Evolutionary conservation across 192 early-diverging fungal genomes (phyloP), one percentile per base, ranked within the genome.

Genomic region (Pilaira anomala): DNA sequence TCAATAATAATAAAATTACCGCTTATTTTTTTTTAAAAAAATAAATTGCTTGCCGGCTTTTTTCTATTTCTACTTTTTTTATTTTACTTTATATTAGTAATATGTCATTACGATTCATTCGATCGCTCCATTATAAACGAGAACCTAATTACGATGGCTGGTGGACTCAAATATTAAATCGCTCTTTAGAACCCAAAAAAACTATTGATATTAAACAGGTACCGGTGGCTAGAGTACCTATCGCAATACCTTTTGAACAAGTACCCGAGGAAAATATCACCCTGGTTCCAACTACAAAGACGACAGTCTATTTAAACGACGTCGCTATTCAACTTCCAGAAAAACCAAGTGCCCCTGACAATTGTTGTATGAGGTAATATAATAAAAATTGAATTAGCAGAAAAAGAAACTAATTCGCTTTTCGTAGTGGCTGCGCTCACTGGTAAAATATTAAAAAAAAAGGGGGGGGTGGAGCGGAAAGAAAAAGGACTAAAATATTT

Each of bases 371-470:
- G 62, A 41, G 62, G 62, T 54, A 63, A 30, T 33, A 44, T 13
- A 48, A 28, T 11, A 29, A 41, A 29, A 21, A n/a, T 16, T 6
- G 16, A 14, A 13, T 7, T 6, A 16, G 44, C 44, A 18, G 12
- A 46, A 4, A 13, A 14, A 46, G 16, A 2, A 13, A 16, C 13
- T 52, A 25, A 28, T 11, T 52, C 13, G 7, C 28, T 29, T 18
- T 53, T 39, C n/a, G n/a, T 44, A 65, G 63, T 42, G 67, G 67
- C 18, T 69, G 67, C 16, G 67, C 39, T 7, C 62, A 69, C 29
- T 69, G 67, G 67, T 69, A 69, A 49, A 50, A 56, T 26, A 21
- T n/a, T 22, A 40, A 9, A 12, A 28, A 19, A 12, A 48, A 12
- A 5, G n/a, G n/a, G n/a, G n/a, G n/a, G n/a, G n/a, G n/a, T n/a